Evolutionary conservation across 1,139 yeast genomes (phyloP).

Genomic region (Arxiozyma slooffiae): DNA sequence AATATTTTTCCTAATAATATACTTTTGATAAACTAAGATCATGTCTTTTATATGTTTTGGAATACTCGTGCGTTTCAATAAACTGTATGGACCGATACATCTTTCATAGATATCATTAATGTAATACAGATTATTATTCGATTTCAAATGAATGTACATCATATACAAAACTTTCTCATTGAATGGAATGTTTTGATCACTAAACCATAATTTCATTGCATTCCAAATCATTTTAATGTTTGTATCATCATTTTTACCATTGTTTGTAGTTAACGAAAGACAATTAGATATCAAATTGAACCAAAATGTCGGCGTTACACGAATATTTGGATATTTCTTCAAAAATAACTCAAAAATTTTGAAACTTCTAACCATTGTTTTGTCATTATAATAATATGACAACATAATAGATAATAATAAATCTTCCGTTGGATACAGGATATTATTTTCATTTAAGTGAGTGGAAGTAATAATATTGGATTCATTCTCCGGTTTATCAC

Average conservation of each 20-base stretch:
- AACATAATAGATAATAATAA: constrained; percentile 18
- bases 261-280: background rate
- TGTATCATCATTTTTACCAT: background rate
- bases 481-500: background rate
- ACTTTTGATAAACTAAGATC: constrained; percentile 15
- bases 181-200: constrained; percentile 11
- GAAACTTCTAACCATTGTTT: constrained; percentile 13
- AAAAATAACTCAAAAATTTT: constrained; percentile 16
- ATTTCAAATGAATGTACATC: constrained; percentile 7
- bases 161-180: constrained; percentile 12
- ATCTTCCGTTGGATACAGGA: constrained; percentile 13
- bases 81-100: constrained; percentile 13
- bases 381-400: constrained; percentile 14
- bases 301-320: constrained; percentile 21
- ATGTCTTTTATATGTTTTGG: constrained; percentile 10
- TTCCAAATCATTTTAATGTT: constrained; percentile 11
- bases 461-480: background rate
- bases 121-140: constrained; percentile 12
- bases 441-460: background rate
- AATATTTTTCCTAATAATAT: constrained; percentile 15
- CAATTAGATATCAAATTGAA: constrained; percentile 12
- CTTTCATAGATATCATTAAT: constrained; percentile 16
- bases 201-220: constrained; percentile 19
- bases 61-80: constrained; percentile 1
- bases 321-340: constrained; percentile 15